Conservation (phyloP, 2,329 filamentous ascomycete species). For the Penicillium sp. region DNA sequence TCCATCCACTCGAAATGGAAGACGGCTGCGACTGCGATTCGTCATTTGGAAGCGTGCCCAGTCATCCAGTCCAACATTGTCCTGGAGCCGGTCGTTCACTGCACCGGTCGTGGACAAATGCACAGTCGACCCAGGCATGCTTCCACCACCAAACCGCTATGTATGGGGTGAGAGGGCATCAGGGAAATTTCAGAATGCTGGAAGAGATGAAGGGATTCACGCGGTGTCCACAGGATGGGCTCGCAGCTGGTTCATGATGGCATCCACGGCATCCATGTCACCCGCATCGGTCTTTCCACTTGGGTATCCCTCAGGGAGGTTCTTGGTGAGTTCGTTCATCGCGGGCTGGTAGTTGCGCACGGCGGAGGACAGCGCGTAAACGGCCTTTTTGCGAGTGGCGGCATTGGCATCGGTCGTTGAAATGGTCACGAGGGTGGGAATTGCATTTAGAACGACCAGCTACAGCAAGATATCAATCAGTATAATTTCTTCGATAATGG, state of each 20-base stretch:
- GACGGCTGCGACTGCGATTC: too few relatives aligned
- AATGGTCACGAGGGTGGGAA: conserved; percentile 67
- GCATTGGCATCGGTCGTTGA: conserved; percentile 58
- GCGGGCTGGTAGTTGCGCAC: conserved; percentile 85
- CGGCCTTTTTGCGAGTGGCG: conserved; percentile 76
- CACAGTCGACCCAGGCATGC: too few relatives aligned
- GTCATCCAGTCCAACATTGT: too few relatives aligned
- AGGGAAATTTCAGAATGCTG: too few relatives aligned
- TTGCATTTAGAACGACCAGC: conserved; percentile 60
- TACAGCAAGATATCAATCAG: conserved; percentile 22
- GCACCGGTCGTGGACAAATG: too few relatives aligned
- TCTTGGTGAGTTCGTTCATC: conserved; percentile 63
- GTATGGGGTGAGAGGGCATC: too few relatives aligned
- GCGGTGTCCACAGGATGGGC: conserved; percentile 40
- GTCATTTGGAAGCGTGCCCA: too few relatives aligned
- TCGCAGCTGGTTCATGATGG: conserved; percentile 65
- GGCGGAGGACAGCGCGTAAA: conserved; percentile 82
- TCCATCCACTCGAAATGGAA: too few relatives aligned
- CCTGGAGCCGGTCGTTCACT: too few relatives aligned
- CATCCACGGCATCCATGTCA: conserved; percentile 84
- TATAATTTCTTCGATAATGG: not conserved
- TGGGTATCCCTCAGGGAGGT: conserved; percentile 60
- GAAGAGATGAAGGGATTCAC: too few relatives aligned
- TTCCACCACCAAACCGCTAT: too few relatives aligned
- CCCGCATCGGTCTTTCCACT: conserved; percentile 67